phyloP scores from a whole-genome alignment of 2,329 filamentous ascomycete genomes.

The Pezicula neosporulosa region DNA sequence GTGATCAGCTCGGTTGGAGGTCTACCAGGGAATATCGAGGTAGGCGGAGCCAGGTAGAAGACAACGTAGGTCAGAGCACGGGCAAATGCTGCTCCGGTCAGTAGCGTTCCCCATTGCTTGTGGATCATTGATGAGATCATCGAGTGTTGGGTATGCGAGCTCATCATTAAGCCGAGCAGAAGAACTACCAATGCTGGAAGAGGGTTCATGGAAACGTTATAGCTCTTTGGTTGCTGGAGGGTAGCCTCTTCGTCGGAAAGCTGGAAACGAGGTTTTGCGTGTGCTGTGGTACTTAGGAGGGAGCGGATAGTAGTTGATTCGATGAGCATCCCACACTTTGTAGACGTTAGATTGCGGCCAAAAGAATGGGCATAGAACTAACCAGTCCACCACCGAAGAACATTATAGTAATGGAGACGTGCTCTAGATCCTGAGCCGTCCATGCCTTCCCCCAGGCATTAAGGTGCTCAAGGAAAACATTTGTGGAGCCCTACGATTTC shows the following conservation, averaged over 20 bases:
- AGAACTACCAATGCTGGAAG: conserved; percentile 85
- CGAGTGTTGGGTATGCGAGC: conserved; percentile 70
- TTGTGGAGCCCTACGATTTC: conserved; percentile 59
- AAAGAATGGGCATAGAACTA: conserved; percentile 33
- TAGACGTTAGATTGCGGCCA: conserved; percentile 15
- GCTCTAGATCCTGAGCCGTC: conserved; percentile 80
- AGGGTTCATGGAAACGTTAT: conserved; percentile 79
- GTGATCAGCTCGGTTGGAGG: conserved; percentile 88
- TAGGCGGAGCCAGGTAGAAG: conserved; percentile 76
- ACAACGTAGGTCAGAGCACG: conserved; percentile 77
- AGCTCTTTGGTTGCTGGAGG: conserved; percentile 59
- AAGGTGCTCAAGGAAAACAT: conserved; percentile 90
- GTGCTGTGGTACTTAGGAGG: conserved; percentile 51
- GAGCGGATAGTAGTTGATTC: conserved; percentile 70
- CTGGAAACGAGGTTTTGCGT: conserved; percentile 44
- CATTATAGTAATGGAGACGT: conserved; percentile 86
- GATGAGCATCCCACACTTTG: conserved; percentile 75
- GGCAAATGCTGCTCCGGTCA: conserved; percentile 77
- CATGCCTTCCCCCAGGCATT: conserved; percentile 68
- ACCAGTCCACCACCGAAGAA: conserved; percentile 91
- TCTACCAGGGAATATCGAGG: conserved; percentile 74
- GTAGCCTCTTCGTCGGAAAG: conserved; percentile 41
- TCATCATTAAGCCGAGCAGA: conserved; percentile 91
- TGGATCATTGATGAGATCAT: conserved; percentile 91
- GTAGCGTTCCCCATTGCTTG: conserved; percentile 85